Evolutionary conservation across 2,329 filamentous ascomycete species (phyloP), one percentile per base, ranked within the genome.

Genomic region (Pseudogymnoascus sp.): DNA sequence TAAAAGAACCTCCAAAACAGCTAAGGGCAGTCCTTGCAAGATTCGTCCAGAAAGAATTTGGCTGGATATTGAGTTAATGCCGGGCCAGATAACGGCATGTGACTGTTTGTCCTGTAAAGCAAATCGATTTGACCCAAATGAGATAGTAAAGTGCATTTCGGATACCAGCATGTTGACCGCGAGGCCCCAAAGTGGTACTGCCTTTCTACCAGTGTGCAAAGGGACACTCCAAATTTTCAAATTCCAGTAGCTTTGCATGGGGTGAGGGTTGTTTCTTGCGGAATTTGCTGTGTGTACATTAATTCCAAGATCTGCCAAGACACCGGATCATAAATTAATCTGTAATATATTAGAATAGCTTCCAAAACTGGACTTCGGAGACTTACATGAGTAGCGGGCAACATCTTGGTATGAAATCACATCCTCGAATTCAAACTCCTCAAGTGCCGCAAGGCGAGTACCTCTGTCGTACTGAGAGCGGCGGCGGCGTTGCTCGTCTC

Each of bases 391-490:
- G 86, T 85, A 60, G 79, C 75, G 34, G 75, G 74, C 64, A 82
- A 75, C 62, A 75, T 74, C 66, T 71, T 72, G 60, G 69, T 60
- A 60, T 23, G 59, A 25, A 16, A n/a, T 16, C 23, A 42, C 14
- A 5, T 60, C 59, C 60, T 84, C 81, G 62, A 80, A 82, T 66
- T 84, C 82, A 63, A 78, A 83, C 70, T 88, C 84, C 71, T 89
- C 87, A 11, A 87, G 76, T 18, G 85, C 59, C 18, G 88, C 88
- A 65, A 89, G 82, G 63, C 86, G 84, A 28, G 89, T 95, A 28
- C 91, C 91, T 65, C 91, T 88, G 69, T 96, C 91, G 69, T 85
- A 96, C 70, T 90, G 88, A 21, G 89, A 93, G 61, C 86, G 84
- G 63, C 89, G 86, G 59, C 88, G 87, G 65, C 89, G 87, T 72